Percentiles rank a stretch among this genome's conserved stretches.
phyloP scores from a whole-genome alignment of 495 filamentous ascomycete species.

The Terfezia boudieri region DNA sequence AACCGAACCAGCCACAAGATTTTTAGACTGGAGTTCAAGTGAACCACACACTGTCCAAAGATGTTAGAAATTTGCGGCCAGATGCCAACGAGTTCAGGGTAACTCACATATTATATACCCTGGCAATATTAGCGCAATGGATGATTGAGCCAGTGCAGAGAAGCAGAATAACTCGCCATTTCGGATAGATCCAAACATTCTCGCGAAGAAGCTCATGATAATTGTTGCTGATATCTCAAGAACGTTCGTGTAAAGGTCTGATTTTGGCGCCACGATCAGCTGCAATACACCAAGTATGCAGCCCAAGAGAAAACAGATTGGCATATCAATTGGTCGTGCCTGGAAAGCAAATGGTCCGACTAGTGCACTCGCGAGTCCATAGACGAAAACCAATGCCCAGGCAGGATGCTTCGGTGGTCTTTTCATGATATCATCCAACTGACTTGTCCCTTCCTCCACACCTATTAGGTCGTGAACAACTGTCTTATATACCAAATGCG shows the following conservation, averaged over 20 bases:
- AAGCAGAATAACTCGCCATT: constrained; percentile 66
- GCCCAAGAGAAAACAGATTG: constrained; percentile 67
- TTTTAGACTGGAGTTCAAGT: constrained; percentile 68
- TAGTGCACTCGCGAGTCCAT: constrained; percentile 63
- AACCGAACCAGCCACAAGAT: constrained; percentile 73
- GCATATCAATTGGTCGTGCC: constrained; percentile 69
- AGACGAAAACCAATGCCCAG: constrained; percentile 58
- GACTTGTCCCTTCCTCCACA: constrained; percentile 57
- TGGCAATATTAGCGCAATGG: constrained; percentile 80
- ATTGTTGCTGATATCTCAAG: constrained; percentile 81
- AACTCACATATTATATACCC: constrained; percentile 50
- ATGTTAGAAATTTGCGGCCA: constrained; percentile 5
- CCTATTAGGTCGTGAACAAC: constrained; percentile 75
- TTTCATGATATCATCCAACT: constrained; percentile 42
- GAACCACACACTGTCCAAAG: constrained; percentile 40
- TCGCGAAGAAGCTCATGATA: constrained; percentile 68
- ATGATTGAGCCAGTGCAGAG: constrained; percentile 69
- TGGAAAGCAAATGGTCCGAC: constrained; percentile 82
- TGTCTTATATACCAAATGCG: constrained; percentile 79
- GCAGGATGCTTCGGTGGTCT: constrained; percentile 38
- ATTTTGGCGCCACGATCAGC: constrained; percentile 54
- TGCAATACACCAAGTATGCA: constrained; percentile 64
- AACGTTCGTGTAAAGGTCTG: constrained; percentile 64
- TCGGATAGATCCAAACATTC: constrained; percentile 65
- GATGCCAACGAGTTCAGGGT: not conserved